These are phyloP conservation scores for Raphanus raphanistrum DNA, from an alignment of 345 rosid genomes.

Conservation along the genomic window DNA sequence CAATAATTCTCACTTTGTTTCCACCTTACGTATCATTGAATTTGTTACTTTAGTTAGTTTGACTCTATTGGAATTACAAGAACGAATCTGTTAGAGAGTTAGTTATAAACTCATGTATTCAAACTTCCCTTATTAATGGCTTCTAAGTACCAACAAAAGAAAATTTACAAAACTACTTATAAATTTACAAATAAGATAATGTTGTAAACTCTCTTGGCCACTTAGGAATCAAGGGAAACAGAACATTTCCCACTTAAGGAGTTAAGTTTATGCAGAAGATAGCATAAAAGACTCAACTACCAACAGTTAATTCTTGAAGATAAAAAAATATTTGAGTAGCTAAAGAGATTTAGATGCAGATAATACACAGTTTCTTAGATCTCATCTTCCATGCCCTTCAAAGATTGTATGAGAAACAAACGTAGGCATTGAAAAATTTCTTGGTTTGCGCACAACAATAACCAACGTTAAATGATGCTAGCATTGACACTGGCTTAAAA, in stretches of 20 bases:
- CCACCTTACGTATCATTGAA: no score
- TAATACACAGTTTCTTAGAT: background rate
- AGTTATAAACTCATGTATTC: background rate
- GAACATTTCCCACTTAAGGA: background rate
- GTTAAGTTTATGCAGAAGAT: background rate
- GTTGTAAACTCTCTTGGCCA: background rate
- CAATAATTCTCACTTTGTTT: no score
- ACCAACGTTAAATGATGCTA: background rate
- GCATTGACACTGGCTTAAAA: constrained; percentile 6
- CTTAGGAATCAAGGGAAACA: background rate
- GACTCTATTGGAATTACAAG: no score
- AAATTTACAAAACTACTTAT: background rate
- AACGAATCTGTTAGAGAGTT: no score
- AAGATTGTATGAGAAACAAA: constrained; percentile 22
- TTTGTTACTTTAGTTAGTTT: no score
- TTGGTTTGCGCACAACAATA: no score
- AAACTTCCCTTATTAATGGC: background rate
- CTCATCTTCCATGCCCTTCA: constrained; percentile 3
- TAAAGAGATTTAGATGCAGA: background rate
- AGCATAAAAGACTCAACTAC: background rate
- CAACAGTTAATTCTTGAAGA: background rate
- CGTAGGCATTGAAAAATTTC: background rate
- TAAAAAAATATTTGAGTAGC: background rate
- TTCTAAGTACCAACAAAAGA: background rate
- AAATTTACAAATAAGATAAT: background rate